Evolutionary conservation across 2,329 filamentous ascomycete genomes (phyloP), one percentile per base, ranked within the genome.

Genomic region (Colletotrichum sp.): DNA sequence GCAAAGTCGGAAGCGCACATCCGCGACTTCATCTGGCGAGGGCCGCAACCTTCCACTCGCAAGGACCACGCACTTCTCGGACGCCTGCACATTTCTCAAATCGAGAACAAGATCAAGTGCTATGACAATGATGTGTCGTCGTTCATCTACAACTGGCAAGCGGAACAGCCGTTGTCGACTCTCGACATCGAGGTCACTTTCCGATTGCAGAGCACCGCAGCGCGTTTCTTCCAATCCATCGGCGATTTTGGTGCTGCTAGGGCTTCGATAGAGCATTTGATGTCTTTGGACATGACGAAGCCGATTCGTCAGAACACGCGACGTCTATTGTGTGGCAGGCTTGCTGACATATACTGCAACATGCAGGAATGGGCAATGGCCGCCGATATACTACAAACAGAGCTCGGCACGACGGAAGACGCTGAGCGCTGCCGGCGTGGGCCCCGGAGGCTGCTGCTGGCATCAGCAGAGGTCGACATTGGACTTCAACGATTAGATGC

Each of bases 181-280:
- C 78, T 84, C 8, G 83, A 84, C 8, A 81, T 82, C 12, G 83
- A 84, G 60, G 83, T 84, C 1, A 84, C 82, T 0, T 79, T 81
- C 2, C 70, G 83, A 1, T 80, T 85, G 2, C 83, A 85, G 44
- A 82, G 82, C 12, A 79, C 81, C 0, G 80, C 81, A 1, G 81
- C 82, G 1, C 81, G 80, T 5, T 84, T 80, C 77, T 84, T 84
- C 10, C 82, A 84, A 15, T 83, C 81, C 0, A 79, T 84, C 3
- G 83, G 83, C 0, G 82, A 84, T 18, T 84, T 84, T 13, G 67
- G 75, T 0, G 80, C 81, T 0, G 82, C 83, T 0, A 69, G 76
- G 5, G 82, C 81, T 0, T 84, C 83, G 0, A 34, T 84, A 8
- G 81, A 84, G 52, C 83, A 84, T 21, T 80, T 82, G 5, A 72